Base-by-base conservation (phyloP, 176 grass and related monocot species). In the Avena eriantha region DNA sequence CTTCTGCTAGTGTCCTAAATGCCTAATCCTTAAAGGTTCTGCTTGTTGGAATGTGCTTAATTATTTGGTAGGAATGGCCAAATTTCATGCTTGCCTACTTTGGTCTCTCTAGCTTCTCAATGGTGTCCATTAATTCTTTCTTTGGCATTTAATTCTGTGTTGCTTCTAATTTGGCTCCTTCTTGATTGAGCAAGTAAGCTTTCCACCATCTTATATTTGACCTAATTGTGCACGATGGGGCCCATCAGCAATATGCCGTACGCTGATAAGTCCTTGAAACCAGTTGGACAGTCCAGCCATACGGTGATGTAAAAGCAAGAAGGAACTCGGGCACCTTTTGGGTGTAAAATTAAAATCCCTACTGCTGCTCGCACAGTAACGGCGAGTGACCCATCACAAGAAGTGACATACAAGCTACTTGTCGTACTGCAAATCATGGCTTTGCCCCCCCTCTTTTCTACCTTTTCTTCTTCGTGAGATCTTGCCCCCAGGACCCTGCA, bases 341-440 rank as follows among this genome's bases (percentile, higher is more conserved):
- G n/a, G 4, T 9, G 43, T 60, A 59, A 79, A 86, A 23, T 22
- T 59, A 29, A 29, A 29, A 29, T 29, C 29, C 17, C 0, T 1
- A 26, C 5, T 15, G 41, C 14, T 61, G 21, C 8, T 10, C 21
- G 9, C 75, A 60, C 36, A 43, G 29, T 57, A 4, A 21, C 18
- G 17, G 48, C n/a, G 46, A 29, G 72, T 10, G 46, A 14, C 43
- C 56, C 48, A 33, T 73, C 45, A 19, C 69, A 35, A 47, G 70
- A 35, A 82, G 88, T 85, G 88, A 77, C 60, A 58, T 77, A 53
- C 78, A 90, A 90, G 82, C 43, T 33, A 75, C 76, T 19, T 65
- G 15, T 31, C 23, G 56, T 58, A 33, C 17, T 19, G 23, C 77
- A 81, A 69, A 82, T 82, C 70, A 77, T 90, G 39, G 47, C 69